These are phyloP conservation scores for Fusarium sp. DNA, from an alignment of 2,329 filamentous ascomycete species.

Conservation along the genomic window DNA sequence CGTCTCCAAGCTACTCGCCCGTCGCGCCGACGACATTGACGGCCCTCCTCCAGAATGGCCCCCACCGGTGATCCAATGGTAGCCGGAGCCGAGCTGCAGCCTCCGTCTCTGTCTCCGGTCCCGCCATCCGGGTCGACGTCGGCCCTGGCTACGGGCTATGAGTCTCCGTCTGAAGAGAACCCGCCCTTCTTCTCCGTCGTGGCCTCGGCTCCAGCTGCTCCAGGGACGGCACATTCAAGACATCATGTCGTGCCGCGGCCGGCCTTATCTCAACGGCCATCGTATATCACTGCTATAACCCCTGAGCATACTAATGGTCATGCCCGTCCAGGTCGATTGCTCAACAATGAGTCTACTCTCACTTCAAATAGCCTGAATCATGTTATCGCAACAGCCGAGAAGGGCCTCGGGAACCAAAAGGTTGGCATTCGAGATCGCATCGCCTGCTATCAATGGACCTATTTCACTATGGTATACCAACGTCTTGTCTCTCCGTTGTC, in stretches of 20 bases:
- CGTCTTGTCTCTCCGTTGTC: neutral
- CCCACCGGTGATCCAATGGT: slow-evolving; percentile 44
- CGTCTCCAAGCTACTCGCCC: slow-evolving; percentile 56
- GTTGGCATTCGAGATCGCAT: slow-evolving; percentile 60
- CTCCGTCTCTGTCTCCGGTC: neutral
- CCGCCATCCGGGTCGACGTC: neutral
- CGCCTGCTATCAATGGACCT: slow-evolving; percentile 72
- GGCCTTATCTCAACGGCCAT: slow-evolving; percentile 24
- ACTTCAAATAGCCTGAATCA: slow-evolving; percentile 43
- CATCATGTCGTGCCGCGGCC: slow-evolving; percentile 15
- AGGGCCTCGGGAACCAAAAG: slow-evolving; percentile 36
- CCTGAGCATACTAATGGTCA: neutral
- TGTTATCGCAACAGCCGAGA: slow-evolving; percentile 46
- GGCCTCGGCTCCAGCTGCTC: slow-evolving; percentile 9
- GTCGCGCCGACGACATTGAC: slow-evolving; percentile 58
- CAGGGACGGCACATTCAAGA: neutral
- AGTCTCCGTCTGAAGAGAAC: slow-evolving; percentile 50
- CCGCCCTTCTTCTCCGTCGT: slow-evolving; percentile 40
- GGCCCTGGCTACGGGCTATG: slow-evolving; percentile 43
- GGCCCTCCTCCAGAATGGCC: slow-evolving; percentile 49
- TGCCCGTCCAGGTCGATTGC: slow-evolving; percentile 5
- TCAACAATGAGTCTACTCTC: slow-evolving; percentile 21
- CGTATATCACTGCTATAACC: slow-evolving; percentile 24
- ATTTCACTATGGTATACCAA: slow-evolving; percentile 66
- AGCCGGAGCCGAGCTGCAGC: slow-evolving; percentile 26